Base-by-base conservation (phyloP, 2,329 filamentous ascomycete species). In the Stagonosporopsis vannaccii region DNA sequence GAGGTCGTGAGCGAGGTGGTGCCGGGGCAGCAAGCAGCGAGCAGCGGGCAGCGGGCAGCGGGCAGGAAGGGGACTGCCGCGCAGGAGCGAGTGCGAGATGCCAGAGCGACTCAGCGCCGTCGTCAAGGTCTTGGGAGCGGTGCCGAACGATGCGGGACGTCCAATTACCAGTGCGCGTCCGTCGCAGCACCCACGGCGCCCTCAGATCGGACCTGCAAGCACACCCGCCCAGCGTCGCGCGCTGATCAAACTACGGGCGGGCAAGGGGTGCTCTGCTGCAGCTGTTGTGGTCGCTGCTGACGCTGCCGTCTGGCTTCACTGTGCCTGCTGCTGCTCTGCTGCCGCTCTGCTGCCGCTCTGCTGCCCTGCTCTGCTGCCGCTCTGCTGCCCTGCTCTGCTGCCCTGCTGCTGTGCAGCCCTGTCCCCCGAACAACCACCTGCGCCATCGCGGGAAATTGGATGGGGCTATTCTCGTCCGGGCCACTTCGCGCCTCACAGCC, bases 401-500 rank as follows among this genome's bases (percentile, higher is more conserved):
- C 40, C 20, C 39, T 45, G 36, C 41, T 35, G 43, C 51, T 9
- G 39, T 25, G 39, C 45, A 20, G 42, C 20, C 32, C 47, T 35
- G 30, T 47, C 39, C 43, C 51, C 51, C 36, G 40, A 53, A 37
- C 51, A 53, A 53, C 51, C 17, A 19, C 17, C 35, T 53, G 50
- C 50, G 50, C 47, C 47, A 35, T 41, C 8, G 26, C 30, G 30
- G 36, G 30, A 55, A 54, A 43, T 54, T 48, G 25, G 13, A 32
- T n/a, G 30, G 30, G 30, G 23, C 49, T 45, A 47, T 45, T 41
- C 37, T 45, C 25, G 41, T 44, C 32, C 25, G 45, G 45, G 40
- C 51, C 47, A 51, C 47, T 22, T 43, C 53, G 30, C 22, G 30
- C 53, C 47, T 51, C 53, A 56, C 53, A 57, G 54, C 54, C 54